Conservation (phyloP, 2,329 filamentous ascomycete genomes). For the Clarireedia monteithiana region DNA sequence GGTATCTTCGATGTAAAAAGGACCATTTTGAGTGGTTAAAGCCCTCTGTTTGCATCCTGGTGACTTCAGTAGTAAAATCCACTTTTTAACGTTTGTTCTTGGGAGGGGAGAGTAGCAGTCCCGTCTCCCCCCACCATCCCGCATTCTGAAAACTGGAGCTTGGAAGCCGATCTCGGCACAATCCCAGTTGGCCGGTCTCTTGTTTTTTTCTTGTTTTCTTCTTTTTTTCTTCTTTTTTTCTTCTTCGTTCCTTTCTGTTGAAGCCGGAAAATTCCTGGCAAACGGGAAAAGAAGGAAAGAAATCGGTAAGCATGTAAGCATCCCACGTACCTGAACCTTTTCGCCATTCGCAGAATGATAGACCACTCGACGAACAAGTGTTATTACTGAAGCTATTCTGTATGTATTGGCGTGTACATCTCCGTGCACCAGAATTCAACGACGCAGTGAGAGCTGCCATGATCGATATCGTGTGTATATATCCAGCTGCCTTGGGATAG, state of each 20-base stretch:
- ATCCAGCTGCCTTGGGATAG: background rate
- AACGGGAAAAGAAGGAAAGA: background rate
- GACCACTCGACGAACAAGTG: background rate
- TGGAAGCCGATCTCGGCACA: too few species aligned
- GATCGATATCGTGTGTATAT: background rate
- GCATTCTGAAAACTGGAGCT: too few species aligned
- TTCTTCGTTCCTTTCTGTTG: background rate
- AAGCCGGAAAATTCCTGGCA: background rate
- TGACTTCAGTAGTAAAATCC: too few species aligned
- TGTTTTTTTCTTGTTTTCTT: background rate
- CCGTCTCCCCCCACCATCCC: too few species aligned
- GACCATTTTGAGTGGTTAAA: too few species aligned
- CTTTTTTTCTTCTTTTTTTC: background rate
- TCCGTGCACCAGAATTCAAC: background rate
- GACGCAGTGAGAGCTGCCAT: slow-evolving; percentile 5
- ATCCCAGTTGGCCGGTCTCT: too few species aligned
- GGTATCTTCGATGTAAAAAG: too few species aligned
- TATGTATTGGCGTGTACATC: background rate
- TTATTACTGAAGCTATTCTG: background rate
- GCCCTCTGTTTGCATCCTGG: too few species aligned
- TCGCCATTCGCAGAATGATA: background rate
- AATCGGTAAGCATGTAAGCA: background rate
- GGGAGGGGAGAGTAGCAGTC: too few species aligned
- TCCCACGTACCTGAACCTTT: background rate
- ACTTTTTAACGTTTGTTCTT: too few species aligned